Evolutionary conservation across 1,139 yeast genomes (phyloP), one percentile per base, ranked within the genome.

Genomic region (Yamadazyma friedrichii): DNA sequence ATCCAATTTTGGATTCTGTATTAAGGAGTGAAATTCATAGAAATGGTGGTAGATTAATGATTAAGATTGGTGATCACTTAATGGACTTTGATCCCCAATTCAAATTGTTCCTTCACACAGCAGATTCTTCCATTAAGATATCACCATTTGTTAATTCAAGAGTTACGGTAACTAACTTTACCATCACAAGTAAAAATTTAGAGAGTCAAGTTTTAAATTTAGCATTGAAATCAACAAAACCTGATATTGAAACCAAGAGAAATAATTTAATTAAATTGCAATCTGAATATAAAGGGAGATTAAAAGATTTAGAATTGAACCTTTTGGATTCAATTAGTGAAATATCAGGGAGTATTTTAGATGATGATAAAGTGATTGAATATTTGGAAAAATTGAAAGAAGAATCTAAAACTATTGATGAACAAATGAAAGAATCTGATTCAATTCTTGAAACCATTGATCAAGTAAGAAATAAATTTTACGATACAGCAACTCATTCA

Each of bases 71-170:
- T 0, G 74, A 73, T 2, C 78, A 75, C 35, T 80, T 78, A 13
- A 68, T 89, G 38, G 96, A 88, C 50, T 75, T 78, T 42, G 77
- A 91, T 2, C 70, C 80, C 0, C 74, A 76, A 3, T 89, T 89
- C 67, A 69, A 67, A 44, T 52, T 93, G 38, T 75, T 68, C 33
- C 59, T 91, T 35, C 74, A 78, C 47, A 77, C 96, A 0, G 75
- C 74, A 35, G 89, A 87, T 54, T 69, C 84, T 0, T 60, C 70
- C 2, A 57, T 75, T 1, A 41, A 31, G 0, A 55, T 85, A 2
- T 62, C 84, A 0, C 68, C 84, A 3, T 84, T 77, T 54, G 70
- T 88, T 11, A 56, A 74, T 8, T 72, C 91, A 15, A 67, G 95
- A 47, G 76, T 86, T 6, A 66, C 81, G 1, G 52, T 82, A 6